Evolutionary conservation across 1,139 yeast species (phyloP).

Genomic region (Hemisphaericaspora xylofermentans): DNA sequence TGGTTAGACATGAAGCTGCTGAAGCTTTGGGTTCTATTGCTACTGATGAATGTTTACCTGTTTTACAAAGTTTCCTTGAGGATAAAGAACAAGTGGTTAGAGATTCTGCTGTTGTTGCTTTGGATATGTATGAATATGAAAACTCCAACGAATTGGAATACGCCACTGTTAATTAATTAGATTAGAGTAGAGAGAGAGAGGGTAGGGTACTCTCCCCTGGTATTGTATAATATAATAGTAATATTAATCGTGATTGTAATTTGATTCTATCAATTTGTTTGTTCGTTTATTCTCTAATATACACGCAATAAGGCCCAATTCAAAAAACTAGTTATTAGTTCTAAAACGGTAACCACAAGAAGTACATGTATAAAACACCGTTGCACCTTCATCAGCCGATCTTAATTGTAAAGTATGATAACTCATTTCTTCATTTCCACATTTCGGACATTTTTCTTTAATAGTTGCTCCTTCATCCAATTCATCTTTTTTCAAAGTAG

Average conservation of each 20-base stretch:
- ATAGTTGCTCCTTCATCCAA: slow-evolving; percentile 93
- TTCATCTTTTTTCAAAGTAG: slow-evolving; percentile 72
- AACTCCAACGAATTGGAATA: slow-evolving; percentile 83
- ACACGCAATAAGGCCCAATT: background rate
- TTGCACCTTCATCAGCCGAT: slow-evolving; percentile 98
- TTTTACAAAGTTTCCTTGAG: slow-evolving; percentile 71
- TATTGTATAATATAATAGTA: too few species aligned
- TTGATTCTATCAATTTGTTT: slow-evolving; percentile 3
- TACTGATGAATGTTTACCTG: slow-evolving; percentile 92
- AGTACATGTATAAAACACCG: slow-evolving; percentile 93
- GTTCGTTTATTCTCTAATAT: slow-evolving; percentile 5
- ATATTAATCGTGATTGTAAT: too few species aligned
- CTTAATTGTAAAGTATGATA: slow-evolving; percentile 94
- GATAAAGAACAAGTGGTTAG: slow-evolving; percentile 90
- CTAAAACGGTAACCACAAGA: slow-evolving; percentile 90
- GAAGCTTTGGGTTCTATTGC: slow-evolving; percentile 98
- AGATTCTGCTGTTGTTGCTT: slow-evolving; percentile 93
- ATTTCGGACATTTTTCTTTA: slow-evolving; percentile 94
- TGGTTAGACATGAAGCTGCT: slow-evolving; percentile 99
- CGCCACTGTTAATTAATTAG: slow-evolving; percentile 37
- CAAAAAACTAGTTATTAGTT: slow-evolving; percentile 76
- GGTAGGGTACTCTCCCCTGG: too few species aligned
- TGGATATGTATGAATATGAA: slow-evolving; percentile 97
- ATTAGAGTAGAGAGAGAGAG: slow-evolving; percentile 12
- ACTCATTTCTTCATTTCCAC: slow-evolving; percentile 98